Conservation (phyloP, 495 filamentous ascomycete species). For the Hypoxylon rickii region DNA sequence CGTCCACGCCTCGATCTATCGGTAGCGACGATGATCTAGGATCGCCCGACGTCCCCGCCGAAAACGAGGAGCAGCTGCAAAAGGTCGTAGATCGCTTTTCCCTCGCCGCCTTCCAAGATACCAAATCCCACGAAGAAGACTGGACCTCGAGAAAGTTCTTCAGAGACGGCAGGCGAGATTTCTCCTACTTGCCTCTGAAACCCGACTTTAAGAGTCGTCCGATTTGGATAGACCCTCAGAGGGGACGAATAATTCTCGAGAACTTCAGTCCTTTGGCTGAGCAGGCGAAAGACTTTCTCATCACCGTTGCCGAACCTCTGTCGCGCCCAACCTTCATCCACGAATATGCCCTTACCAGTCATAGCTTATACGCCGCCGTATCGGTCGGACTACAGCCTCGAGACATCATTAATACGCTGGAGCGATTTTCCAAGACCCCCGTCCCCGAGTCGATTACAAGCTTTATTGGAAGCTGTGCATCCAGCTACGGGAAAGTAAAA, state of each 20-base stretch:
- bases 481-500: conserved; percentile 93
- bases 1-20: conserved; percentile 66
- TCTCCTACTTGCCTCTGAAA: conserved; percentile 79
- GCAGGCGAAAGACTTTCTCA: conserved; percentile 91
- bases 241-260: conserved; percentile 90
- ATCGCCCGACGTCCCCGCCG: conserved; percentile 52
- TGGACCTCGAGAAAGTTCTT: conserved; percentile 53
- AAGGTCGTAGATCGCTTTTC: conserved; percentile 71
- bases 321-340: conserved; percentile 87
- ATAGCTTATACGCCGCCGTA: conserved; percentile 93
- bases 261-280: conserved; percentile 85
- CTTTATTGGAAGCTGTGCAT: conserved; percentile 83
- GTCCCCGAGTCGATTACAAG: conserved; percentile 75
- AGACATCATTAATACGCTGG: conserved; percentile 88
- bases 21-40: conserved; percentile 65
- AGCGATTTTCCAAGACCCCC: conserved; percentile 83
- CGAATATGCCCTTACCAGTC: conserved; percentile 88
- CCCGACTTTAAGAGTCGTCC: conserved; percentile 86
- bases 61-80: conserved; percentile 58
- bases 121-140: conserved; percentile 43
- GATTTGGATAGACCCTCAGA: conserved; percentile 86
- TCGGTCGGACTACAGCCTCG: conserved; percentile 84
- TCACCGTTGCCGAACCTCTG: conserved; percentile 91
- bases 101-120: conserved; percentile 50
- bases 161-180: conserved; percentile 61